phyloP scores from a whole-genome alignment of 2,329 filamentous ascomycete genomes.

The Apiospora pterosperma region DNA sequence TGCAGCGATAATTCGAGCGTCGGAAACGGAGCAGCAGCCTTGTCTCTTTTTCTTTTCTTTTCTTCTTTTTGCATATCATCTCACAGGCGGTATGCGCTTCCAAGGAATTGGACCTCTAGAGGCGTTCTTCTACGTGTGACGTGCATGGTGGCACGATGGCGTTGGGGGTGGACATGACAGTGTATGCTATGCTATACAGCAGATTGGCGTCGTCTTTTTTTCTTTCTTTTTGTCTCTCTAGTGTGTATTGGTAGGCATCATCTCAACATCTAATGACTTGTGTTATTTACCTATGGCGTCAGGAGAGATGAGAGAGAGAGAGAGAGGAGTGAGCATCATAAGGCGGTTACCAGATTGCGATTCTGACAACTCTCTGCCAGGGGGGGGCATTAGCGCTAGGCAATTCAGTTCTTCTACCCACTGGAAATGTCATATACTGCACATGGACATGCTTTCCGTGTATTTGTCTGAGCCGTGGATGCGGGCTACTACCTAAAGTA shows the following conservation, averaged over 20 bases:
- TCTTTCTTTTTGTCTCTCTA: neutral
- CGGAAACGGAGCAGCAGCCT: neutral
- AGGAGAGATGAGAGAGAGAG: neutral
- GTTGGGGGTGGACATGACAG: neutral
- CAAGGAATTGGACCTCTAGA: neutral
- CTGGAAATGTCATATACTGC: neutral
- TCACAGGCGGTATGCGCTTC: neutral
- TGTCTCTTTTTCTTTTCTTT: neutral
- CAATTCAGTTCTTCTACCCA: neutral
- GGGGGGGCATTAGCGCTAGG: neutral
- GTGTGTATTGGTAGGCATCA: neutral
- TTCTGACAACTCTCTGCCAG: neutral
- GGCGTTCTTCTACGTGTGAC: neutral
- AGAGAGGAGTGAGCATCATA: neutral
- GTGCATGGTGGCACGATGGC: neutral
- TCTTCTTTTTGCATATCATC: neutral
- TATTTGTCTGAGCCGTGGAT: too few relatives aligned
- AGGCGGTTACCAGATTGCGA: neutral
- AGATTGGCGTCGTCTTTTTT: neutral
- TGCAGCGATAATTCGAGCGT: neutral
- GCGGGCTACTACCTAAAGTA: too few relatives aligned
- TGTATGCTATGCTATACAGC: neutral
- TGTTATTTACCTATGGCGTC: neutral
- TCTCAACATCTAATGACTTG: neutral
- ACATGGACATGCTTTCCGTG: too few relatives aligned